Conservation (phyloP, 345 rosid species). For the Gynandropsis gynandra region DNA sequence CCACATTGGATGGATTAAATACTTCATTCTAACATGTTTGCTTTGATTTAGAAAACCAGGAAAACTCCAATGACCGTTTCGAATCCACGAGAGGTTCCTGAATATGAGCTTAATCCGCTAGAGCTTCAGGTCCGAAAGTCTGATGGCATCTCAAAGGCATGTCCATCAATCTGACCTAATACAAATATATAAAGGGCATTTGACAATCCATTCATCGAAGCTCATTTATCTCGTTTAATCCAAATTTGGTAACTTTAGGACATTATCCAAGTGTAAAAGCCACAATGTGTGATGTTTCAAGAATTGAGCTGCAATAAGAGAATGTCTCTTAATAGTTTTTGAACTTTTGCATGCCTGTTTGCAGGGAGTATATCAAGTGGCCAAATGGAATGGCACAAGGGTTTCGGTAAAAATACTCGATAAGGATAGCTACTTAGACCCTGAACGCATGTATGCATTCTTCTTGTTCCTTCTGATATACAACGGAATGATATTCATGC, state of each 20-base stretch:
- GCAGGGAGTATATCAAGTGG: slow-evolving; percentile 93
- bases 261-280: too few species aligned
- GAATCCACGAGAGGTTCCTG: slow-evolving; percentile 88
- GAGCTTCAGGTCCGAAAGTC: slow-evolving; percentile 85
- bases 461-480: slow-evolving; percentile 1
- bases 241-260: too few species aligned
- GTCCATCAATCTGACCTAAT: too few species aligned
- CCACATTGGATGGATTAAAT: neutral
- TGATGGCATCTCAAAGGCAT: slow-evolving; percentile 79
- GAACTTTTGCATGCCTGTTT: neutral
- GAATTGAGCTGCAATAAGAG: too few species aligned
- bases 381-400: slow-evolving; percentile 97
- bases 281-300: too few species aligned
- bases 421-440: slow-evolving; percentile 57
- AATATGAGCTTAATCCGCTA: slow-evolving; percentile 86
- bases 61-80: slow-evolving; percentile 92
- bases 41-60: slow-evolving; percentile 60
- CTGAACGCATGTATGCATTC: slow-evolving; percentile 55
- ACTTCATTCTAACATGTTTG: slow-evolving; percentile 11
- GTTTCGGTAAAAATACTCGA: slow-evolving; percentile 88
- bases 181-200: too few species aligned
- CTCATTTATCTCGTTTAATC: too few species aligned
- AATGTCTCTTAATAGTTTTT: neutral
- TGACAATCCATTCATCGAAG: too few species aligned
- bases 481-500: neutral